A percentile compares a stretch with the other conserved stretches of the same genome.
phyloP scores from a whole-genome alignment of 1,284 basidiomycete genomes.

The Takashimella tepidaria region DNA sequence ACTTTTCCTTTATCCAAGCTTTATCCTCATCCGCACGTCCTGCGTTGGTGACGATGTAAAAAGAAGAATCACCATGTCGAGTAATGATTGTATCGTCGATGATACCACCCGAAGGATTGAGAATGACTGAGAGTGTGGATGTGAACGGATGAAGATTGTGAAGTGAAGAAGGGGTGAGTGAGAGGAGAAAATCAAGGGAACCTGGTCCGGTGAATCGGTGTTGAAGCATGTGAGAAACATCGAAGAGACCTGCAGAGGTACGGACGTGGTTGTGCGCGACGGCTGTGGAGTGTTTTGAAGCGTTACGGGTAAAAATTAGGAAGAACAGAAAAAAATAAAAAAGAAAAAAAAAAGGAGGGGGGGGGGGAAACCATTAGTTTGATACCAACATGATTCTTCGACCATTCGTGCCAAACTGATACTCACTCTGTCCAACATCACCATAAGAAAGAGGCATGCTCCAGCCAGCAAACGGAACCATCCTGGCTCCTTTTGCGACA shows the following conservation, averaged over 20 bases:
- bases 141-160: conserved; percentile 61
- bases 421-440: conserved; percentile 70
- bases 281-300: conserved; percentile 52
- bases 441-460: conserved; percentile 90
- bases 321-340: conserved; percentile 1
- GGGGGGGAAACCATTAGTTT: conserved; percentile 2
- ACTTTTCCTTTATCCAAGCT: conserved; percentile 64
- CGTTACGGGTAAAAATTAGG: conserved; percentile 4
- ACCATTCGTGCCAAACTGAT: conserved; percentile 6
- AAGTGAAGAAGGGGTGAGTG: conserved; percentile 77
- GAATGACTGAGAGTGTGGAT: conserved; percentile 77
- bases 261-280: conserved; percentile 90
- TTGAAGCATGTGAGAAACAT: conserved; percentile 98
- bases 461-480: conserved; percentile 95
- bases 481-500: conserved; percentile 75
- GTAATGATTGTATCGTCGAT: conserved; percentile 88
- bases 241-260: conserved; percentile 79
- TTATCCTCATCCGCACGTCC: conserved; percentile 77
- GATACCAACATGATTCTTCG: conserved; percentile 22
- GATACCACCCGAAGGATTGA: conserved; percentile 87
- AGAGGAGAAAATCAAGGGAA: conserved; percentile 72
- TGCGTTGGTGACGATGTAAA: conserved; percentile 96
- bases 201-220: conserved; percentile 72
- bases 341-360: not conserved
- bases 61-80: conserved; percentile 71